A percentile compares a stretch with the other conserved stretches of the same genome.
These are phyloP conservation scores for Osmanthus fragrans DNA, from an alignment of 257 asterid genomes.

Conservation along the genomic window DNA sequence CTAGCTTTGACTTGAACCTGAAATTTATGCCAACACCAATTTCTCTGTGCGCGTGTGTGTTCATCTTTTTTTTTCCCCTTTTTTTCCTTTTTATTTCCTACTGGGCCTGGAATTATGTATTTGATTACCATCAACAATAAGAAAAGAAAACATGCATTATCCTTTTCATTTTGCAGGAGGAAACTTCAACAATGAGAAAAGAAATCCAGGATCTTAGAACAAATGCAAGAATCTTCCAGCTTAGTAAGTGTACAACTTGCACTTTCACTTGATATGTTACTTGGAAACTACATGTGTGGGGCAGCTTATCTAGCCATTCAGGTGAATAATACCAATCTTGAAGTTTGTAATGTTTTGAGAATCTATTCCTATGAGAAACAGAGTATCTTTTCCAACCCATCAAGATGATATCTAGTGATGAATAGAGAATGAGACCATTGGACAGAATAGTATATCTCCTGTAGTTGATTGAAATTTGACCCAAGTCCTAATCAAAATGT, in stretches of 20 bases:
- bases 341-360: conserved; percentile 10
- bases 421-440: neutral
- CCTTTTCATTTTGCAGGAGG: conserved; percentile 56
- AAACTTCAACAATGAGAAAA: conserved; percentile 79
- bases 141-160: conserved; percentile 10
- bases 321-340: conserved; percentile 45
- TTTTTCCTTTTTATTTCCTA: neutral
- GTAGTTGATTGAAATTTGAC: neutral
- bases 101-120: conserved; percentile 2
- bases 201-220: conserved; percentile 92
- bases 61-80: too few relatives aligned
- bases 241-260: conserved; percentile 92
- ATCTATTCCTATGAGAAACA: conserved; percentile 3
- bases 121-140: neutral
- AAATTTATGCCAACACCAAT: too few relatives aligned
- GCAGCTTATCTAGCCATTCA: conserved; percentile 86
- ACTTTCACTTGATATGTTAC: conserved; percentile 97
- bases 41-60: neutral
- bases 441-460: neutral
- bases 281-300: conserved; percentile 95
- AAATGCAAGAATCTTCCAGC: conserved; percentile 93
- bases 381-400: neutral
- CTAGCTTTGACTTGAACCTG: too few relatives aligned
- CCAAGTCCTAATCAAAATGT: neutral
- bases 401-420: neutral